Evolutionary conservation across 164 flowering plant species (phyloP).

Genomic region (Annona squamosa): DNA sequence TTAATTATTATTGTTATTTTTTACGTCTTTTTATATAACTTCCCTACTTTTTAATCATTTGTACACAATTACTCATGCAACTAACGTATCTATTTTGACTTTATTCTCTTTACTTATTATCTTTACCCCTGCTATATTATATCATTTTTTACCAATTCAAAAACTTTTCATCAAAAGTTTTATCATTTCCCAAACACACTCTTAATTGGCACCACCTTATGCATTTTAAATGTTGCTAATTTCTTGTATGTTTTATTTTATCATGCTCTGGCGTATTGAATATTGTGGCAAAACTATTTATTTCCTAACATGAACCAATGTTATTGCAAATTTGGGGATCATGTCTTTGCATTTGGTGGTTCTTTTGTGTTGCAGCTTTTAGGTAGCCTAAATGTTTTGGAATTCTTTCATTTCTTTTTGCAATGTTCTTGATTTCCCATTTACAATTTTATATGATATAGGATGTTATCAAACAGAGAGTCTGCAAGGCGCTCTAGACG

Average conservation of each 20-base stretch:
- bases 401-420: neutral
- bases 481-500: constrained; percentile 95
- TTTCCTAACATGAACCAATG: neutral
- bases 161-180: too few species aligned
- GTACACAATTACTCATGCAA: too few species aligned
- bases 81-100: too few species aligned
- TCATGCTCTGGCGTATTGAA: neutral
- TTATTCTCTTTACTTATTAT: too few species aligned
- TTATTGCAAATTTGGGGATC: neutral
- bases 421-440: neutral
- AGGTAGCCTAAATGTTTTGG: neutral
- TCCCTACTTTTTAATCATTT: too few species aligned
- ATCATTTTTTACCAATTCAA: too few species aligned
- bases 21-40: neutral
- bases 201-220: neutral
- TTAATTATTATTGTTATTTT: too few species aligned
- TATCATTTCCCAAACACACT: too few species aligned
- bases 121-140: too few species aligned
- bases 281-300: neutral
- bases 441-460: constrained; percentile 20
- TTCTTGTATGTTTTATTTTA: neutral
- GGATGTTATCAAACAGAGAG: constrained; percentile 96
- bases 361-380: neutral
- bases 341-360: neutral
- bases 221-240: too few species aligned